A percentile compares a stretch with the other conserved stretches of the same genome.
These are phyloP conservation scores for Dryas integrifolia DNA, from an alignment of 331 rosid species.

Conservation along the genomic window DNA sequence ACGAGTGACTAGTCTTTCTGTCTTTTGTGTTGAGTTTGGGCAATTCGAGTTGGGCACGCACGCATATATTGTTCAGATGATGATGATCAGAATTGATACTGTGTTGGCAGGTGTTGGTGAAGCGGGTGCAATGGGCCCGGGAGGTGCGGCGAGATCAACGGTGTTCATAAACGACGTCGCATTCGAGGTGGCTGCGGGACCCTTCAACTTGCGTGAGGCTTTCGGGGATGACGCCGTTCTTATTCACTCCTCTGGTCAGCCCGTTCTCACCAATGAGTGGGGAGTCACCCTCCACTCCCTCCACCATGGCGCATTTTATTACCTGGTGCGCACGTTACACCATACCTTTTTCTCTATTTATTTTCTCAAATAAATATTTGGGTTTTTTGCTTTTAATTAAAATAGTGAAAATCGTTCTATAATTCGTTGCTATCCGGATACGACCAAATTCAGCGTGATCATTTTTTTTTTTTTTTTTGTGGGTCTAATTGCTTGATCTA, in stretches of 20 bases:
- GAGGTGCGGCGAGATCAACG: slow-evolving; percentile 44
- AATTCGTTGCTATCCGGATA: no score
- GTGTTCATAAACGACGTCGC: slow-evolving; percentile 89
- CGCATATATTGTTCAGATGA: not conserved
- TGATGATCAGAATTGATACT: not conserved
- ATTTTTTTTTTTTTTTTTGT: no score
- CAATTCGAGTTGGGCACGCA: no score
- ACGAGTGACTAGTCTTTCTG: slow-evolving; percentile 3
- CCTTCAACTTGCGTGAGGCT: slow-evolving; percentile 77
- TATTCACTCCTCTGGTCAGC: slow-evolving; percentile 75
- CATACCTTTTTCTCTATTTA: no score
- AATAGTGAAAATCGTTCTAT: no score
- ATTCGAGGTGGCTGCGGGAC: slow-evolving; percentile 70
- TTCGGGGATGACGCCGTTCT: slow-evolving; percentile 81
- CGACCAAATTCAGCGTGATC: no score
- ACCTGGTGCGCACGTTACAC: slow-evolving; percentile 45
- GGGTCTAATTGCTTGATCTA: no score
- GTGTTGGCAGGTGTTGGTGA: slow-evolving; percentile 38
- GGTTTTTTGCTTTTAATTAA: no score
- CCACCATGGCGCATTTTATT: slow-evolving; percentile 76
- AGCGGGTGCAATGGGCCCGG: slow-evolving; percentile 33
- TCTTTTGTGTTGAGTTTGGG: not conserved
- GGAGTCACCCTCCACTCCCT: slow-evolving; percentile 84
- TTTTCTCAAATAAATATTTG: no score
- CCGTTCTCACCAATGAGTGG: slow-evolving; percentile 83